These are phyloP conservation scores for Podila epigama DNA, from an alignment of 192 early-diverging fungal species.

Conservation along the genomic window DNA sequence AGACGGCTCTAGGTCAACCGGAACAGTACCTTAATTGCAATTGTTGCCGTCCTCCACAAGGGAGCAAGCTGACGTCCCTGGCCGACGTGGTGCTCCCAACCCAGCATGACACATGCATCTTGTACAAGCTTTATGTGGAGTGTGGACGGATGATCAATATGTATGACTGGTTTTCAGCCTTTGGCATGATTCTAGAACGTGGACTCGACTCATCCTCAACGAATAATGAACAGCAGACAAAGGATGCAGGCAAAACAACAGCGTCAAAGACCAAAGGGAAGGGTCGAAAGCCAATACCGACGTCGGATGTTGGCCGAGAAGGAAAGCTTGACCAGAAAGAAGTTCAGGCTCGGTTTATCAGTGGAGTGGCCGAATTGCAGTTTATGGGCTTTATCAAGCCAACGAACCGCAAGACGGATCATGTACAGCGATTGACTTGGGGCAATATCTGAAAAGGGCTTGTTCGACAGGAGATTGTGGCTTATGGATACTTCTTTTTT, in stretches of 20 bases:
- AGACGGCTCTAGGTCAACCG: constrained; percentile 83
- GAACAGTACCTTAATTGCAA: constrained; percentile 81
- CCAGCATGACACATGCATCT: constrained; percentile 86
- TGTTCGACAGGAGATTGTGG: no score
- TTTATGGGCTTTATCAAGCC: constrained; percentile 90
- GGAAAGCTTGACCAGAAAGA: constrained; percentile 30
- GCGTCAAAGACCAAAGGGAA: neutral
- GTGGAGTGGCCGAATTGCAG: constrained; percentile 85
- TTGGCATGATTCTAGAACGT: constrained; percentile 78
- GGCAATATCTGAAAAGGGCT: constrained; percentile 51
- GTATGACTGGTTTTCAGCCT: constrained; percentile 90
- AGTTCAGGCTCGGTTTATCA: constrained; percentile 80
- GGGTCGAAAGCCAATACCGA: neutral
- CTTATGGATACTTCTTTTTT: no score
- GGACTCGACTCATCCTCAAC: constrained; percentile 57
- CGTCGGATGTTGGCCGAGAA: neutral
- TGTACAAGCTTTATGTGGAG: constrained; percentile 91
- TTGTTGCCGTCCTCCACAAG: constrained; percentile 67
- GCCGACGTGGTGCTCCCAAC: constrained; percentile 59
- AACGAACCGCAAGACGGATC: constrained; percentile 92
- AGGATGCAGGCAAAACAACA: neutral
- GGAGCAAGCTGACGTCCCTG: constrained; percentile 15
- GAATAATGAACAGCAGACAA: constrained; percentile 48
- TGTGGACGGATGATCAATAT: constrained; percentile 95
- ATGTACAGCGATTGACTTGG: constrained; percentile 89